A percentile compares a stretch with the other conserved stretches of the same genome.
phyloP scores from a whole-genome alignment of 2,329 filamentous ascomycete species.

The Microascus cirrosus region DNA sequence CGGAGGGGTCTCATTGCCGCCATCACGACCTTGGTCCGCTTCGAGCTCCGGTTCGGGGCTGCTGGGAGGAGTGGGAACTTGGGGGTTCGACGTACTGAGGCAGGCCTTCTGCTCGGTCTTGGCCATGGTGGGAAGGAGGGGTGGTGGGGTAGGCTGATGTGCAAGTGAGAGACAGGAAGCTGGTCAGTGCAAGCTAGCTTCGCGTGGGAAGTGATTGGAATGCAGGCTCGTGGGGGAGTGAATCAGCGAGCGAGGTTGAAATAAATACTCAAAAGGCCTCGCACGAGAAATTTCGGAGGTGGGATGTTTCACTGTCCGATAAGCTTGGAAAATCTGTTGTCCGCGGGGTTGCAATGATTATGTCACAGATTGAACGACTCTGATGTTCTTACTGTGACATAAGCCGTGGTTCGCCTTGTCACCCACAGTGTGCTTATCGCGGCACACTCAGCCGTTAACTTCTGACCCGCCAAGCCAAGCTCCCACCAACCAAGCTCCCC shows the following conservation, averaged over 20 bases:
- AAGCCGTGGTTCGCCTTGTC: neutral
- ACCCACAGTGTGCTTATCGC: neutral
- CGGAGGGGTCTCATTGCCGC: neutral
- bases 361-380: neutral
- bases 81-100: conserved; percentile 42
- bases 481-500: neutral
- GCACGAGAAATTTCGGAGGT: conserved; percentile 1
- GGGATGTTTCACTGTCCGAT: neutral
- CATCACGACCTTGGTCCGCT: neutral
- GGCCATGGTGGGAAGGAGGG: conserved; percentile 27
- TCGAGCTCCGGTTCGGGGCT: conserved; percentile 1
- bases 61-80: conserved; percentile 11
- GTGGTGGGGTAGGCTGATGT: neutral
- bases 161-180: neutral
- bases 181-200: neutral
- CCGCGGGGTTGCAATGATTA: conserved; percentile 4
- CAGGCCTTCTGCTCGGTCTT: conserved; percentile 49
- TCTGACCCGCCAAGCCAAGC: neutral
- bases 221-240: neutral
- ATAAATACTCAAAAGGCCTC: neutral
- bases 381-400: neutral
- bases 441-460: neutral
- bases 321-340: conserved; percentile 4
- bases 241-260: neutral
- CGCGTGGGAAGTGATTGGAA: conserved; percentile 1